Percentiles rank a stretch among this genome's conserved stretches.
These are phyloP conservation scores for Phalaenopsis equestris DNA, from an alignment of 106 monocot genomes.

Conservation along the genomic window DNA sequence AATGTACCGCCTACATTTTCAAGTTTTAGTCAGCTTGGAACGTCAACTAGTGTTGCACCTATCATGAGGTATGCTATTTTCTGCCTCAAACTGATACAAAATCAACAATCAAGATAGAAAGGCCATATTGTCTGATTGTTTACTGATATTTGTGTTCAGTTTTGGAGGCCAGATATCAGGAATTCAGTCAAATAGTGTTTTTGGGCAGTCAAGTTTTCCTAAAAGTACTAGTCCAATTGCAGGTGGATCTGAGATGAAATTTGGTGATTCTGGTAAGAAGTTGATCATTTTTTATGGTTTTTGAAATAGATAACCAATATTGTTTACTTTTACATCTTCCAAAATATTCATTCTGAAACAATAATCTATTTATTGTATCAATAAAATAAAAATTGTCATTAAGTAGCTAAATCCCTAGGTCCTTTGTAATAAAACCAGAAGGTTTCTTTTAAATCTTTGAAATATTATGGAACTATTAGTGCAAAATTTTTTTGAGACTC, in stretches of 20 bases:
- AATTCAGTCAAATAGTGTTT: conserved; percentile 24
- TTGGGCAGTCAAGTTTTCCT: conserved; percentile 25
- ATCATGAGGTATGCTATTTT: conserved; percentile 26
- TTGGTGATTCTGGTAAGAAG: conserved; percentile 35
- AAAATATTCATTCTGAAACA: not conserved
- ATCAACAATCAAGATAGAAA: not conserved
- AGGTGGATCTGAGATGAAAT: conserved; percentile 33
- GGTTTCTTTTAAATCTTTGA: not conserved
- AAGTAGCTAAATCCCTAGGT: not conserved
- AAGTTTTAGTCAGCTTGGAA: conserved; percentile 69
- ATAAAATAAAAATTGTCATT: not conserved
- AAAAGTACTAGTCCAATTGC: conserved; percentile 23
- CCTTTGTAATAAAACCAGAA: not conserved
- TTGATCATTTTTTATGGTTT: not conserved
- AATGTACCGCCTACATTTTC: conserved; percentile 36
- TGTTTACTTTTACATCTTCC: not conserved
- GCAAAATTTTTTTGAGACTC: not conserved
- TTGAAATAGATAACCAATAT: not conserved
- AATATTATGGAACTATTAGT: not conserved
- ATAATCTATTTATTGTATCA: not conserved
- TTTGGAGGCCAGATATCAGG: conserved; percentile 27
- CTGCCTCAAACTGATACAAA: not conserved
- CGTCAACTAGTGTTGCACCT: conserved; percentile 32
- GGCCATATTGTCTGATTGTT: not conserved
- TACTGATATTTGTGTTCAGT: not conserved